Evolutionary conservation across 164 flowering plant genomes (phyloP), one percentile per base, ranked within the genome.

Genomic region (Houttuynia cordata): DNA sequence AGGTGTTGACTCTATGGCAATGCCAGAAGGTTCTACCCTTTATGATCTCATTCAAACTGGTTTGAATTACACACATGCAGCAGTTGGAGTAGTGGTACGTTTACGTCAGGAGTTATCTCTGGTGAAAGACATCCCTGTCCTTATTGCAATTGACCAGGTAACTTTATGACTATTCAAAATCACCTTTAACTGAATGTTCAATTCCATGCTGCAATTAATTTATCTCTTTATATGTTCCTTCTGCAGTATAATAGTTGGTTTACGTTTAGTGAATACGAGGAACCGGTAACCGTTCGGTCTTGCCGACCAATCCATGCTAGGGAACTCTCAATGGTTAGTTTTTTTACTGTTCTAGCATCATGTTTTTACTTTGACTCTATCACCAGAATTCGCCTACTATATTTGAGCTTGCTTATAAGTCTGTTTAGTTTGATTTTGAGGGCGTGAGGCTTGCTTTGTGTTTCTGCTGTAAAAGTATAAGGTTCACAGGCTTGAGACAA

Each of bases 31-130:
- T 68, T 85, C 91, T 62, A 77, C 83, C 14, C 65, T 93, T 42
- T 83, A 70, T 76, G 88, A 93, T 65, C 76, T 92, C 64, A 79
- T 87, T 68, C 81, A 87, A 71, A 79, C 82, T 52, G 99, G 97
- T 51, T 70, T 90, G 51, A 65, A 70, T 39, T 64, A 80, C 67
- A 73, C 87, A 51, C 95, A 90, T 67, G 97, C 96, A 65, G 79
- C 99, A 65, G 99, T 93, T 72, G 96, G 95, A 50, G 95, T 82
- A 21, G 75, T 86, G 21, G 96, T 93, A 70, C 95, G 91, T 53
- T 74, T 93, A 74, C 81, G 97, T 68, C 70, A 84, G 73, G 99
- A 93, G 68, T 74, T 93, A 71, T 84, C 97, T 17, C 42, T 67
- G 17, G 56, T 93, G 59, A 85, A 87, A 60, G 85, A 82, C 62